Base-by-base conservation (phyloP, 2,329 filamentous ascomycete species). In the Ophiostoma australiae region DNA sequence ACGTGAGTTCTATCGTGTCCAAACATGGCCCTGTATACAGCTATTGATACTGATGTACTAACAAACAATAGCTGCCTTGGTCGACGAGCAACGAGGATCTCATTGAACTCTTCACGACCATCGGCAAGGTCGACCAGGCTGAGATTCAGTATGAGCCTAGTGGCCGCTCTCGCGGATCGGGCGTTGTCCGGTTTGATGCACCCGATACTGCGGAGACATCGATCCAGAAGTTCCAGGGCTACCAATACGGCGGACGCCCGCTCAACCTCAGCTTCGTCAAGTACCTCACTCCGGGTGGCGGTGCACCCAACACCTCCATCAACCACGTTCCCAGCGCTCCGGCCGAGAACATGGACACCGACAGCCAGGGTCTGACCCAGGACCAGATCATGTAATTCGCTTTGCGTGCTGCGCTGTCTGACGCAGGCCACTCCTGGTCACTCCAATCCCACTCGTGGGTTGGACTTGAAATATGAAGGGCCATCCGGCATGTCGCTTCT, bases 101-200 rank as follows among this genome's bases (percentile, higher is more conserved):
- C 35, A 89, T 98, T 71, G 95, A 99, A 79, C 86, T 99, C 27
- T 99, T 99, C 84, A 94, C 91, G 23, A 99, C 95, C 13, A 99
- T 99, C 77, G 95, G 95, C 74, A 97, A 97, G 80, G 95, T 99
- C 72, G 93, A 97, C 77, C 93, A 95, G 77, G 95, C 95, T n/a
- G 95, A 99, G 82, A 98, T 99, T 71, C 95, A 99, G 81, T 98
- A 99, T 78, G 95, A 99, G 80, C 91, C 92, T 4, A 98, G 96
- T 77, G 95, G 95, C 66, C 92, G 95, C 76, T 99, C 95, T 72
- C 91, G 93, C 74, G 95, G 95, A 74, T 95, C 92, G 72, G 95
- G 95, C 78, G 95, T 99, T n/a, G 95, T 99, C 71, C 90, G 95
- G 73, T 98, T 99, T 79, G 92, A 96, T 78, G 87, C 82, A 70